phyloP scores from a whole-genome alignment of 164 flowering plant species.

The Nelumbo lutea region DNA sequence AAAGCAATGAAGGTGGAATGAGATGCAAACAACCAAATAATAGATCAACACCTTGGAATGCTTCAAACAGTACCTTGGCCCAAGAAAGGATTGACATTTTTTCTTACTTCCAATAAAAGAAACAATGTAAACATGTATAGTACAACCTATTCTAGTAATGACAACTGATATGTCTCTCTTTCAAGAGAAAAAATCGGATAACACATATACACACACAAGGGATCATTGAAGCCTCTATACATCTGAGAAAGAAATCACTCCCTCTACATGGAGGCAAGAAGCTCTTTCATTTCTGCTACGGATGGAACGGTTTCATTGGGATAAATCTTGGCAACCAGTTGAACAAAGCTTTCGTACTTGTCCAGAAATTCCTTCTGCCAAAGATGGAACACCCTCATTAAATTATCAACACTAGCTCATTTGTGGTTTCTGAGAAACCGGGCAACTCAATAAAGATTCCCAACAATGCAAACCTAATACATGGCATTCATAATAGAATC shows the following conservation, averaged over 20 bases:
- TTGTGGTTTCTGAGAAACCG: no score
- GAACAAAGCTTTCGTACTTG: slow-evolving; percentile 80
- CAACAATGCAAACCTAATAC: no score
- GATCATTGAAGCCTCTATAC: slow-evolving; percentile 5
- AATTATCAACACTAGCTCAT: background rate
- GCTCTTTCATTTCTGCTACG: slow-evolving; percentile 72
- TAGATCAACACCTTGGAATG: no score
- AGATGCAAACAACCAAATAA: no score
- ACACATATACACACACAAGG: background rate
- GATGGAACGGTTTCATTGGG: slow-evolving; percentile 61
- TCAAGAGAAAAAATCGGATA: no score
- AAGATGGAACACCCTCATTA: slow-evolving; percentile 8
- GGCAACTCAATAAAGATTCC: no score
- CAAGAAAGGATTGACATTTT: no score
- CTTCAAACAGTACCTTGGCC: no score
- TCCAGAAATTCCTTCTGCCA: slow-evolving; percentile 88
- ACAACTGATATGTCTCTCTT: no score
- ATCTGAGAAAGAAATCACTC: background rate
- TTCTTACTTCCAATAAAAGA: background rate
- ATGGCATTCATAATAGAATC: no score
- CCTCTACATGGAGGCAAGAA: slow-evolving; percentile 66
- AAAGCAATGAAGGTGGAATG: no score
- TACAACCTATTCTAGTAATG: background rate
- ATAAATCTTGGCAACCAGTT: slow-evolving; percentile 70
- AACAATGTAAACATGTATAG: background rate